Base-by-base conservation (phyloP, 2,329 filamentous ascomycete species). In the Amauroascus verrucosus region DNA sequence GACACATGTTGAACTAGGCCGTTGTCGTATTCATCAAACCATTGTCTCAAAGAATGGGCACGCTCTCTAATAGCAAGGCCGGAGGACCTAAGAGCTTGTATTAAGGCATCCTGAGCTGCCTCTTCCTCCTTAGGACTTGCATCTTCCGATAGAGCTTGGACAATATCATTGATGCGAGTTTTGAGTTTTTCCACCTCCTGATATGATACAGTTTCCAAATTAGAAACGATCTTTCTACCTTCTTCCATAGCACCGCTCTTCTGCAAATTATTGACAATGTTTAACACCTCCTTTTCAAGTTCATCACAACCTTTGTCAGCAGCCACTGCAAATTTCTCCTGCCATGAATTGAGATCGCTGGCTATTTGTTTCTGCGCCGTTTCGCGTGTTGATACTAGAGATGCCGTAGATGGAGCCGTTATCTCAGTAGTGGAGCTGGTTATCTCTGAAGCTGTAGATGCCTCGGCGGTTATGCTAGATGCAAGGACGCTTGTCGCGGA, bases 271-370 rank as follows among this genome's bases (percentile, higher is more conserved):
- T 81, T 71, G 32, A 91, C 85, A 57, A 97, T 88, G 57, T 93
- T 79, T 5, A 74, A 70, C 41, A 86, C 76, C 18, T 80, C 77
- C 28, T 78, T 74, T 57, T 80, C 75, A 5, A 87, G 72, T 61
- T 86, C 81, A 57, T 83, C 81, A n/a, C 80, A 74, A 5, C 89
- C 90, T 65, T 94, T 89, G 56, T 94, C 86, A 6, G 88, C 88
- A 8, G 89, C 89, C 56, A 83, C 81, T 26, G 86, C 79, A 65
- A 95, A 96, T 64, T 95, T 94, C 57, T 81, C 81, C 68, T 96
- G 86, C 91, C 93, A 98, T 53, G 78, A 77, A 59, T 81, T 78
- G 13, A 98, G 77, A 65, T 98, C 93, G 2, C 28, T 49, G 28
- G 54, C 51, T 50, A 97, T 86, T 58, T 79, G 80, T 62, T 84